Evolutionary conservation across 805 yeast genomes (phyloP).

Genomic region (Candida golubevii): DNA sequence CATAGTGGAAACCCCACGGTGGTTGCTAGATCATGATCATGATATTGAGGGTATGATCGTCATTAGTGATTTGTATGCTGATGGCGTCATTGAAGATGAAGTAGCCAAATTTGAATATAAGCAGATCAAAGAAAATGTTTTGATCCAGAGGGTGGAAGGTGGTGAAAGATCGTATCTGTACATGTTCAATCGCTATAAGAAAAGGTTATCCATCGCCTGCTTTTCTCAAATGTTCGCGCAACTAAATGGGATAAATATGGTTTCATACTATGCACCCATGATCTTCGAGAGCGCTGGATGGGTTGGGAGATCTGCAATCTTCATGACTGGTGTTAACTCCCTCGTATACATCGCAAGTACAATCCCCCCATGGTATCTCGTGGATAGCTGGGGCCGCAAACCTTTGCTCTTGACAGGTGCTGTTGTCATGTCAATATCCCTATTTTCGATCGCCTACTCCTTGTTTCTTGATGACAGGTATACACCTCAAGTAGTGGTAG

Average conservation of each 20-base stretch:
- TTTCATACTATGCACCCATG: conserved; percentile 88
- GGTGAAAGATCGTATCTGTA: conserved; percentile 65
- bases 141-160: conserved; percentile 76
- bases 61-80: conserved; percentile 75
- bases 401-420: conserved; percentile 82
- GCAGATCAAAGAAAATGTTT: conserved; percentile 75
- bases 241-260: conserved; percentile 87
- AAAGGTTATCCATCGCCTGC: conserved; percentile 82
- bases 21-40: conserved; percentile 46
- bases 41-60: conserved; percentile 77
- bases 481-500: conserved; percentile 70
- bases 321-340: conserved; percentile 78
- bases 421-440: conserved; percentile 68
- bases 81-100: conserved; percentile 69
- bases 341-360: conserved; percentile 48
- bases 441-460: conserved; percentile 59
- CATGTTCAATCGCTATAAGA: conserved; percentile 72
- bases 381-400: conserved; percentile 88
- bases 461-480: conserved; percentile 29
- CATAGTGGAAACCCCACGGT: conserved; percentile 45
- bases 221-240: conserved; percentile 91
- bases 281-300: conserved; percentile 96
- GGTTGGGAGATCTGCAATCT: conserved; percentile 80
- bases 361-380: conserved; percentile 86
- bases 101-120: conserved; percentile 69